Evolutionary conservation across 352 stramenopile species (phyloP).

Genomic region (Peronospora destructor): DNA sequence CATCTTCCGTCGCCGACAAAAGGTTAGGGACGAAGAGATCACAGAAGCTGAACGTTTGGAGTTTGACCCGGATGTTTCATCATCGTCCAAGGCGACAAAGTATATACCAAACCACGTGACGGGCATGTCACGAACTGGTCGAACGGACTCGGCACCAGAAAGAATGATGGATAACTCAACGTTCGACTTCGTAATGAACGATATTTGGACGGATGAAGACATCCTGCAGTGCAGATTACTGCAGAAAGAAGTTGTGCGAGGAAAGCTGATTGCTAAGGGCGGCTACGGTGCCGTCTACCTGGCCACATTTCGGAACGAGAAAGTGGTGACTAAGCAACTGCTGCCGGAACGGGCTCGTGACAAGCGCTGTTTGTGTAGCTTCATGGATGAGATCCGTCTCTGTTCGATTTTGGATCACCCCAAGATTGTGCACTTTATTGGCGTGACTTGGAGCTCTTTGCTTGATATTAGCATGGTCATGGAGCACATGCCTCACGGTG

Average conservation of each 20-base stretch:
- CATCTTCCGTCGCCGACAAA: constrained; percentile 23
- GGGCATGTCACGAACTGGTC: constrained; percentile 20
- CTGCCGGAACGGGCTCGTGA: constrained; percentile 29
- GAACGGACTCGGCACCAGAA: constrained; percentile 20
- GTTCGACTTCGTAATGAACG: constrained; percentile 34
- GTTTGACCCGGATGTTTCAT: constrained; percentile 18
- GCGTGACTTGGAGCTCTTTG: constrained; percentile 46
- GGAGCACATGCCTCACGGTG: constrained; percentile 42
- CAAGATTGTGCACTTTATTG: constrained; percentile 44
- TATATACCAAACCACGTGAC: constrained; percentile 21
- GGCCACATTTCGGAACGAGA: constrained; percentile 34
- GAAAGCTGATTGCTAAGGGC: constrained; percentile 37
- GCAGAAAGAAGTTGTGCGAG: constrained; percentile 41
- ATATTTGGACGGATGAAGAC: constrained; percentile 60
- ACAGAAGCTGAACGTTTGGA: constrained; percentile 22
- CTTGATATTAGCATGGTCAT: constrained; percentile 49
- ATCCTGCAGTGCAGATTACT: constrained; percentile 46
- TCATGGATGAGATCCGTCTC: constrained; percentile 44
- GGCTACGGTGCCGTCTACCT: constrained; percentile 59
- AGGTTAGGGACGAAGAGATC: constrained; percentile 23
- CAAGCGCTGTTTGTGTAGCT: constrained; percentile 27
- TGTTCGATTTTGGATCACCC: constrained; percentile 35
- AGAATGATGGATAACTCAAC: constrained; percentile 15
- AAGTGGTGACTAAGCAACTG: constrained; percentile 47
- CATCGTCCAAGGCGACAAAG: constrained; percentile 26